These are phyloP conservation scores for Turritis glabra DNA, from an alignment of 345 rosid species.

Conservation along the genomic window DNA sequence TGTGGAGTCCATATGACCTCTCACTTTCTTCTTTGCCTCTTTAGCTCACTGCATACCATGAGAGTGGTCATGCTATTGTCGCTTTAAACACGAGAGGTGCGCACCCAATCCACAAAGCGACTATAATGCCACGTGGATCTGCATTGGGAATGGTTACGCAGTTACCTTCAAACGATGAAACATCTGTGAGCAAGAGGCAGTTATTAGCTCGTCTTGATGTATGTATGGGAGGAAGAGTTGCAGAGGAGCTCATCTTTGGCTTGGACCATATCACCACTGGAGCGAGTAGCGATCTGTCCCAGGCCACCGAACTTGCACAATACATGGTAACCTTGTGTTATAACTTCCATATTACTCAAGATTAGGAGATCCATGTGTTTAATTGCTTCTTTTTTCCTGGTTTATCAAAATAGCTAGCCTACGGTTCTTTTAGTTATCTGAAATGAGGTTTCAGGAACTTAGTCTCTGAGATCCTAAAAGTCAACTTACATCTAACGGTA, in stretches of 20 bases:
- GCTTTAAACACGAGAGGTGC: constrained; percentile 92
- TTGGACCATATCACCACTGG: constrained; percentile 88
- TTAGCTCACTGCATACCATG: constrained; percentile 98
- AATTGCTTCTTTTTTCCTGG: not conserved
- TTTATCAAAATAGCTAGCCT: not conserved
- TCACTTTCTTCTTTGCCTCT: constrained; percentile 26
- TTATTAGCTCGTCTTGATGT: constrained; percentile 96
- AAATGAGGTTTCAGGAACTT: not conserved
- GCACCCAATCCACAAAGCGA: constrained; percentile 97
- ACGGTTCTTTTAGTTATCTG: not conserved
- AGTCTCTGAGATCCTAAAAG: not conserved
- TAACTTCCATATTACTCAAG: not conserved
- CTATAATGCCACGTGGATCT: constrained; percentile 98
- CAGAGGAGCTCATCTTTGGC: constrained; percentile 98
- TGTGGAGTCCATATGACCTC: constrained; percentile 2
- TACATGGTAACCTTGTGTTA: constrained; percentile 66
- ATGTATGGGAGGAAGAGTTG: constrained; percentile 99
- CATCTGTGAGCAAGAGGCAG: constrained; percentile 93
- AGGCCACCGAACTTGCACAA: constrained; percentile 94
- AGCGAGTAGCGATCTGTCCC: constrained; percentile 90
- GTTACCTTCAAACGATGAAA: constrained; percentile 94
- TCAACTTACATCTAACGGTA: not conserved
- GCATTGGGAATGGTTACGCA: constrained; percentile 99
- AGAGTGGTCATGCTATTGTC: constrained; percentile 97
- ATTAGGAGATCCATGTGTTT: not conserved